These are phyloP conservation scores for Apiosordaria backusii DNA, from an alignment of 495 filamentous ascomycete genomes.

Conservation along the genomic window DNA sequence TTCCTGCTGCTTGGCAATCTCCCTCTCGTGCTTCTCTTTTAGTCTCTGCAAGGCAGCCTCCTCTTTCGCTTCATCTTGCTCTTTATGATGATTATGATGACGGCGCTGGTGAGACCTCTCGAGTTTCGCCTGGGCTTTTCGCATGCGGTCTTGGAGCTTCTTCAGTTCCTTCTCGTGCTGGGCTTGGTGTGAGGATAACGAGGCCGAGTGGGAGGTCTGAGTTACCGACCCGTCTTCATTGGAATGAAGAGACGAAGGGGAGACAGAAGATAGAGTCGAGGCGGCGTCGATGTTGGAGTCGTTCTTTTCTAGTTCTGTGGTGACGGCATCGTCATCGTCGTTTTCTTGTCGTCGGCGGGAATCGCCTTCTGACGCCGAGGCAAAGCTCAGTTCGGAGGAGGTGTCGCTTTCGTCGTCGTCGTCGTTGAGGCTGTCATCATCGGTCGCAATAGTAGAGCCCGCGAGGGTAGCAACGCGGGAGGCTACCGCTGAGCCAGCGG, in stretches of 20 bases:
- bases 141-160: conserved; percentile 68
- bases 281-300: conserved; percentile 17
- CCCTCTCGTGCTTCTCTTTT: conserved; percentile 56
- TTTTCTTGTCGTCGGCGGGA: conserved; percentile 1
- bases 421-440: conserved; percentile 19
- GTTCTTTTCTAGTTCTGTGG: background rate
- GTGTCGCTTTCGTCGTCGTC: conserved; percentile 32
- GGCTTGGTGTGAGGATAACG: conserved; percentile 22
- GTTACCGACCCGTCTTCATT: background rate
- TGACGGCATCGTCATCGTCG: conserved; percentile 24
- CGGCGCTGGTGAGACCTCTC: conserved; percentile 48
- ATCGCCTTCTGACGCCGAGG: conserved; percentile 39
- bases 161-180: conserved; percentile 68
- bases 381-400: conserved; percentile 45
- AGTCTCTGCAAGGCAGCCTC: conserved; percentile 48
- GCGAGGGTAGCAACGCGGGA: conserved; percentile 33
- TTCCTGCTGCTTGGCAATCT: conserved; percentile 61
- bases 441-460: conserved; percentile 30
- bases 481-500: conserved; percentile 42
- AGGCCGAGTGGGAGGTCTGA: conserved; percentile 11
- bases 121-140: conserved; percentile 67
- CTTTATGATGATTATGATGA: conserved; percentile 29
- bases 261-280: conserved; percentile 29
- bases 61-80: conserved; percentile 33
- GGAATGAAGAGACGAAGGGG: conserved; percentile 14